Evolutionary conservation across 768 basidiomycete genomes (phyloP).

Genomic region (Hericium erinaceus): DNA sequence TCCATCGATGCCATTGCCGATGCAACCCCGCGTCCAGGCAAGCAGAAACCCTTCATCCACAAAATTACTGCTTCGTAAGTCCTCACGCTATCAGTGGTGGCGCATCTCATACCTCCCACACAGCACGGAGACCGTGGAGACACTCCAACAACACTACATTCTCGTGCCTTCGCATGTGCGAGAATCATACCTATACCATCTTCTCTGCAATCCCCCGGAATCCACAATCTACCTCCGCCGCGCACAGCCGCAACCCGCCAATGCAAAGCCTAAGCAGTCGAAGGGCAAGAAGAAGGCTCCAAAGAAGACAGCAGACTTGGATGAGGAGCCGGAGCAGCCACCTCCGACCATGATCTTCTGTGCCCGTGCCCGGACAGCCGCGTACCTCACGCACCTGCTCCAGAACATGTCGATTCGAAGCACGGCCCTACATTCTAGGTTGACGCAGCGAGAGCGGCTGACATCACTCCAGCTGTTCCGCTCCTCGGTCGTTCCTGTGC

Average conservation of each 20-base stretch:
- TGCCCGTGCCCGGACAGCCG: slow-evolving; percentile 75
- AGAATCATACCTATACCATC: slow-evolving; percentile 83
- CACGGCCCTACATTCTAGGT: slow-evolving; percentile 85
- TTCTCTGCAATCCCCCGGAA: slow-evolving; percentile 84
- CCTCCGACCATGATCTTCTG: slow-evolving; percentile 97
- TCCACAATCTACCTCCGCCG: slow-evolving; percentile 61
- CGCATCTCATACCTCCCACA: not conserved
- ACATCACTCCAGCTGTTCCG: slow-evolving; percentile 81
- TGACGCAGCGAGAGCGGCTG: slow-evolving; percentile 87
- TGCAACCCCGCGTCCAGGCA: slow-evolving; percentile 69
- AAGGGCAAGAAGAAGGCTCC: slow-evolving; percentile 14
- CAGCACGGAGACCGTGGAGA: slow-evolving; percentile 85
- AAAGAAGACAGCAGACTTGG: slow-evolving; percentile 27
- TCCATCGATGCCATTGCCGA: slow-evolving; percentile 73
- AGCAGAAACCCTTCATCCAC: slow-evolving; percentile 81
- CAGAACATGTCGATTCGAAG: slow-evolving; percentile 74
- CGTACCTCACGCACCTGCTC: slow-evolving; percentile 76
- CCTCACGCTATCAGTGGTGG: not conserved
- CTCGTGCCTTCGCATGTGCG: slow-evolving; percentile 93
- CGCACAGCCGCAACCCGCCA: slow-evolving; percentile 26
- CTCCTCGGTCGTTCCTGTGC: slow-evolving; percentile 76
- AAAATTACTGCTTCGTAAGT: slow-evolving; percentile 65
- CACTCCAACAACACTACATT: slow-evolving; percentile 80
- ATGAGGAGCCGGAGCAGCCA: slow-evolving; percentile 57
- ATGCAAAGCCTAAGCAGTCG: slow-evolving; percentile 10